Conservation (phyloP, 192 early-diverging fungal genomes). For the Backusella westeae region DNA sequence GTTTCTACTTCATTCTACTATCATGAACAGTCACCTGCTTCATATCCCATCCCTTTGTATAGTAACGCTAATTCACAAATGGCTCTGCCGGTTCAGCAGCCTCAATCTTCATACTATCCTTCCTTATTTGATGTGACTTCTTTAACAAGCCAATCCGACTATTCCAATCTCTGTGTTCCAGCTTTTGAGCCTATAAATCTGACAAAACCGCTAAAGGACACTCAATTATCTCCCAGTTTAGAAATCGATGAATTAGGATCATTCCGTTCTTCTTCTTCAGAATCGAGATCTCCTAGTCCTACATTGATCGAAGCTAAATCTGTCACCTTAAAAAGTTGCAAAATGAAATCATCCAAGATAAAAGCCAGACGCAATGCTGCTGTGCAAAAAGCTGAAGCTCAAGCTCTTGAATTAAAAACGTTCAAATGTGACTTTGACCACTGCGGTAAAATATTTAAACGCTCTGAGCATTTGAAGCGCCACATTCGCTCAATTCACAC, state of each 20-base stretch:
- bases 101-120: conserved; percentile 7
- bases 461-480: conserved; percentile 58
- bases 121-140: conserved; percentile 1
- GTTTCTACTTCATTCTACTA: background rate
- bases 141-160: background rate
- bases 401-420: conserved; percentile 30
- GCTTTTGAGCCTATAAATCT: background rate
- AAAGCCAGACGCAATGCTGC: conserved; percentile 51
- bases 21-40: conserved; percentile 9
- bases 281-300: conserved; percentile 1
- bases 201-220: background rate
- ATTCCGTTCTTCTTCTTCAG: background rate
- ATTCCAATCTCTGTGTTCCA: background rate
- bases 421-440: conserved; percentile 52
- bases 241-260: background rate
- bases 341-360: conserved; percentile 46
- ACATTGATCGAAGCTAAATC: conserved; percentile 36
- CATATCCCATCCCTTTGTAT: background rate
- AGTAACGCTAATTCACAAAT: background rate
- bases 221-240: background rate
- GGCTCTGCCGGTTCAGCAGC: conserved; percentile 9
- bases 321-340: conserved; percentile 43
- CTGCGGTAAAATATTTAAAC: conserved; percentile 57
- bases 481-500: conserved; percentile 60
- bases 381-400: conserved; percentile 44